phyloP scores from a whole-genome alignment of 345 rosid species.

The Pelargonium nanum region DNA sequence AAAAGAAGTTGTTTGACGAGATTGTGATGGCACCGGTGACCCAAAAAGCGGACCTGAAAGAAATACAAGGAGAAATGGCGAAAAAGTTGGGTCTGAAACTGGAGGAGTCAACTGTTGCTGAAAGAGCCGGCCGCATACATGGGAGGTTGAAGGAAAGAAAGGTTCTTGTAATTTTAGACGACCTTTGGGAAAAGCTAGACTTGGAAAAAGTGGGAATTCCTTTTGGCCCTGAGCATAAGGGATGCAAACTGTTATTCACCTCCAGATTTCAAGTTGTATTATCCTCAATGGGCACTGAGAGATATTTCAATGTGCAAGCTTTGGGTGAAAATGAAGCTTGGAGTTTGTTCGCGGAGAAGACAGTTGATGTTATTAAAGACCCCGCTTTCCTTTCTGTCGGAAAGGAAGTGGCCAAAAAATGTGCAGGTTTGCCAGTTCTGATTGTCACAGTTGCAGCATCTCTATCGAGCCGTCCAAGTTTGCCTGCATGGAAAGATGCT shows the following conservation, averaged over 20 bases:
- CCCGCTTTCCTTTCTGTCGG: neutral
- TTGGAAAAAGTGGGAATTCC: constrained; percentile 18
- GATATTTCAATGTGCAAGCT: neutral
- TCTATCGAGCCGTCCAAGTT: rapidly evolving
- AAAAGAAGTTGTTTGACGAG: constrained; percentile 4
- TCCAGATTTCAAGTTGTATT: constrained; percentile 11
- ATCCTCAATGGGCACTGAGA: constrained; percentile 4
- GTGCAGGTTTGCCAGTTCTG: constrained; percentile 16
- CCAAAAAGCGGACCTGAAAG: constrained; percentile 1
- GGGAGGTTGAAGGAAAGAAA: constrained; percentile 7
- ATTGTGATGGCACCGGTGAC: constrained; percentile 7
- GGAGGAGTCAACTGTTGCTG: constrained; percentile 3
- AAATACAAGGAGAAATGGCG: constrained; percentile 16
- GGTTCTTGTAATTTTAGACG: constrained; percentile 24
- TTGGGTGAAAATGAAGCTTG: constrained; percentile 12
- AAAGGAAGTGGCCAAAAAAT: constrained; percentile 4
- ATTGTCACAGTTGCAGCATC: constrained; percentile 5
- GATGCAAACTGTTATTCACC: constrained; percentile 20
- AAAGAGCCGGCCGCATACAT: constrained; percentile 12
- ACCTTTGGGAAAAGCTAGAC: constrained; percentile 18
- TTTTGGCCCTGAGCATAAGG: constrained; percentile 5
- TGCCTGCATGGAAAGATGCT: neutral
- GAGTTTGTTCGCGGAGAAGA: constrained; percentile 16
- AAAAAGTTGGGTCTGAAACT: constrained; percentile 5
- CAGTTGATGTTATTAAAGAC: neutral